Base-by-base conservation (phyloP, 768 basidiomycete species). In the Calocera cornea region DNA sequence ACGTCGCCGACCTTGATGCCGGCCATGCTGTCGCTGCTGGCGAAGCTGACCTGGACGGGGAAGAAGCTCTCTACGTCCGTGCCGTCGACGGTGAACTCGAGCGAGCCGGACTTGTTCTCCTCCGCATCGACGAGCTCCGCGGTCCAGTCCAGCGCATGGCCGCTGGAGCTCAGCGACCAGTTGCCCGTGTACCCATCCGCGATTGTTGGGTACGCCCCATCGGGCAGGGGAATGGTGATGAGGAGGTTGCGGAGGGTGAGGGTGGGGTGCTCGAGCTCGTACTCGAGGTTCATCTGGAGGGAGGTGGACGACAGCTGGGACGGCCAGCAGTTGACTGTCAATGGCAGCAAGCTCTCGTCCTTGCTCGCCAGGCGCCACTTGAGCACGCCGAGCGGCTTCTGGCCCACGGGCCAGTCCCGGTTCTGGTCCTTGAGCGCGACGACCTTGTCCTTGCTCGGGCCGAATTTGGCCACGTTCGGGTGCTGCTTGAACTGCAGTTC, bases 271-370 rank as follows among this genome's bases (percentile, higher is more conserved):
- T 95, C 93, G 54, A 98, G 87, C 75, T 98, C 95, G 74, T 97
- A 97, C 77, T 97, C 97, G 70, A 98, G 91, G 77, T 90, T 95
- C 68, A 98, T 91, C 70, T 95, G 93, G 71, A 87, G 90, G 0
- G 88, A 88, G n/a, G 93, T 93, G 69, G 92, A 89, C 72, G 91
- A 92, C 41, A 90, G 87, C 5, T 91, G 89, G 14, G 92, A 87
- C 14, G 95, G 97, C 95, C 95, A 98, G 78, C 92, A 95, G 74
- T 92, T 99, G 76, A 99, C 95, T 94, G 68, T 34, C 64, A 99
- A 77, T 1, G 95, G 97, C 2, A 97, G 88, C 69, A 89, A 84
- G 70, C 85, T 89, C 80, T 98, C 95, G 75, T 97, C 95, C 70
- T 87, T 92, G 29, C 90, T 89, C 1, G 85, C 82, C 77, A 95